Evolutionary conservation across 139 green algal genomes (phyloP), one percentile per base, ranked within the genome.

Genomic region (Picochlorum sp.): DNA sequence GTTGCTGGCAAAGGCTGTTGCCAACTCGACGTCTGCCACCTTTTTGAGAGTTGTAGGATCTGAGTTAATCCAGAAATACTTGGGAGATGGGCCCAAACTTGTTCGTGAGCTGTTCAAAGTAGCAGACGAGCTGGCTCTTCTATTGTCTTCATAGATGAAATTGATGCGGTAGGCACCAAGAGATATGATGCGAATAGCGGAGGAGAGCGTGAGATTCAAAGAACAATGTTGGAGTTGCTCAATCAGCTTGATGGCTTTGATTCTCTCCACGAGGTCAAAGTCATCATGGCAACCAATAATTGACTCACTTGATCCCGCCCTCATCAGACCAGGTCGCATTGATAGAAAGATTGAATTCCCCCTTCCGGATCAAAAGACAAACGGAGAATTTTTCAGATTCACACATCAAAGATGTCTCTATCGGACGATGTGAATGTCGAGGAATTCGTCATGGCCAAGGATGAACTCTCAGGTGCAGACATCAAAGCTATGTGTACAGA

Each of bases 261-360:
- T 62, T 75, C 88, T 6, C 79, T 96, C 63, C 76, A 75, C 24
- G 93, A 98, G 21, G 93, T 98, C 67, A 98, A 98, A 88, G 86
- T 98, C 16, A 97, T 98, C 81, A 94, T 98, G 85, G 93, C 93
- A 28, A 98, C 93, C 64, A 98, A 98, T 81, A 81, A 98, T 98
- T 51, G 93, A 98, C 67, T 88, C 79, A 3, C 80, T 98, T 20
- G 93, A 98, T 69, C 93, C 93, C 2, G 93, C 93, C 0, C 82
- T 98, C 15, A 96, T 98, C 57, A 85, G 93, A 38, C 93, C 93
- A 11, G 93, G 93, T 11, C 81, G 90, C 59, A 96, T 97, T 60
- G 85, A 92, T 67, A 77, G 85, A 55, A 97, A 97, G 67, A 98
- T 98, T 62, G 93, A 98, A 83, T 98, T 98, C 77, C 91, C 93